Conservation (phyloP, 352 stramenopile genomes). For the Pythium vanterpoolii region DNA sequence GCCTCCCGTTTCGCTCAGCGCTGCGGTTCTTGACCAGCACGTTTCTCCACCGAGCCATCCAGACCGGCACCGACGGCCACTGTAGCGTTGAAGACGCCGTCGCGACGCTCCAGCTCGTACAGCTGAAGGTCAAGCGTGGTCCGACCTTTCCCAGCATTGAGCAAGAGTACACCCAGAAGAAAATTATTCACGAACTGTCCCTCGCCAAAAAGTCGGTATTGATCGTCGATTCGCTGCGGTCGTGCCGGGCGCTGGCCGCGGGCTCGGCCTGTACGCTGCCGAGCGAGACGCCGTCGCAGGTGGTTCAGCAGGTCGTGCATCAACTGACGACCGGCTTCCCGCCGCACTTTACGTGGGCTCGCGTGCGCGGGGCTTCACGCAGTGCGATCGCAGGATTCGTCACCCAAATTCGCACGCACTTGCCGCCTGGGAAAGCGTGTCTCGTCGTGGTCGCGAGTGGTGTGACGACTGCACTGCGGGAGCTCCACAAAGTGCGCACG, state of each 20-base stretch:
- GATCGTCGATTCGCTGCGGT: conserved; percentile 64
- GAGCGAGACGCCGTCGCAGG: conserved; percentile 39
- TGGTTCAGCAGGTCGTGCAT: conserved; percentile 57
- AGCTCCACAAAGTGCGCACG: conserved; percentile 75
- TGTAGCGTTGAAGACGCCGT: conserved; percentile 82
- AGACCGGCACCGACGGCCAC: conserved; percentile 67
- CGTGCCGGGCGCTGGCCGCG: conserved; percentile 58
- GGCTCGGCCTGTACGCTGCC: conserved; percentile 63
- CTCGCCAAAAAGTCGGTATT: conserved; percentile 72
- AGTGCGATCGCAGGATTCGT: conserved; percentile 37
- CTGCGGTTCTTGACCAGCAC: conserved; percentile 71
- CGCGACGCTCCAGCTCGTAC: conserved; percentile 65
- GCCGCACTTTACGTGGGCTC: conserved; percentile 75
- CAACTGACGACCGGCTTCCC: conserved; percentile 82
- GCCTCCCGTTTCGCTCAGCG: conserved; percentile 70
- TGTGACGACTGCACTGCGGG: conserved; percentile 52
- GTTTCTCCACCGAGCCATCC: conserved; percentile 69
- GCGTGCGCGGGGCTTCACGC: conserved; percentile 42
- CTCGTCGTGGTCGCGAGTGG: conserved; percentile 55
- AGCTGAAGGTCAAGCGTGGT: conserved; percentile 76
- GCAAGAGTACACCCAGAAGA: conserved; percentile 72
- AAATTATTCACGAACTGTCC: conserved; percentile 71
- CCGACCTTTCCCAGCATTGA: conserved; percentile 72
- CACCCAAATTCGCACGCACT: conserved; percentile 33
- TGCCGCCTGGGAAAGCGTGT: conserved; percentile 46